These are phyloP conservation scores for Colletotrichum zoysiae DNA, from an alignment of 2,329 filamentous ascomycete species.

Conservation along the genomic window DNA sequence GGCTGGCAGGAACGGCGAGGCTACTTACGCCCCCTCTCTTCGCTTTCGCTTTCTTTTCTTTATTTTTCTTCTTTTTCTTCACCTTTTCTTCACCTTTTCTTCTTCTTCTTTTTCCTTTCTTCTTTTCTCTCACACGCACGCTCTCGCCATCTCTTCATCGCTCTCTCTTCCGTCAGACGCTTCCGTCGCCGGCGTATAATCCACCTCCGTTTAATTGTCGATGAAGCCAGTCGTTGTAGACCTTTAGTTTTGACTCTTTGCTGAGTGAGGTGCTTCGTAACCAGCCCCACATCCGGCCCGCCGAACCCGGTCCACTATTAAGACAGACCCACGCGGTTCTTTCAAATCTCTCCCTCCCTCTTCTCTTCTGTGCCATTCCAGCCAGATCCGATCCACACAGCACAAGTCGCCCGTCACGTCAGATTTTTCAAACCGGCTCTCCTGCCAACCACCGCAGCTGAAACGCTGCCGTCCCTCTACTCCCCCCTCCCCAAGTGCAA, in stretches of 20 bases:
- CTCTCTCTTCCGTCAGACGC: not conserved
- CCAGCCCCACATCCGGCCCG: not conserved
- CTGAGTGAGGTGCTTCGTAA: not conserved
- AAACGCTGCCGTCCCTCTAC: conserved; percentile 26
- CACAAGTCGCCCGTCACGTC: conserved; percentile 25
- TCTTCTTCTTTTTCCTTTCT: not conserved
- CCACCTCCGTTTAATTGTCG: not conserved
- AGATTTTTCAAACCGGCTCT: conserved; percentile 37
- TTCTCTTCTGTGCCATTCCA: not conserved
- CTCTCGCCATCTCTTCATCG: not conserved
- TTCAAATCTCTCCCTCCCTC: not conserved
- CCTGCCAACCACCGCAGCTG: conserved; percentile 33
- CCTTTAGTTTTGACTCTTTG: no score
- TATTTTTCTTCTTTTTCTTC: no score
- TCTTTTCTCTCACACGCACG: not conserved
- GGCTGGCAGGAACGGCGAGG: not conserved
- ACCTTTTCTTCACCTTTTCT: no score
- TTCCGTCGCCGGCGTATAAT: not conserved
- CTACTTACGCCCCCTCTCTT: not conserved
- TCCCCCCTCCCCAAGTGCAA: not conserved
- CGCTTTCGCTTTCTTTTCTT: not conserved
- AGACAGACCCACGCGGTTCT: not conserved
- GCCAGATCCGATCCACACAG: conserved; percentile 12
- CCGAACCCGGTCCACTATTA: conserved; percentile 13
- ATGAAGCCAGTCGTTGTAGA: not conserved